Base-by-base conservation (phyloP, 768 basidiomycete species). In the Panaeolus papilionaceus region DNA sequence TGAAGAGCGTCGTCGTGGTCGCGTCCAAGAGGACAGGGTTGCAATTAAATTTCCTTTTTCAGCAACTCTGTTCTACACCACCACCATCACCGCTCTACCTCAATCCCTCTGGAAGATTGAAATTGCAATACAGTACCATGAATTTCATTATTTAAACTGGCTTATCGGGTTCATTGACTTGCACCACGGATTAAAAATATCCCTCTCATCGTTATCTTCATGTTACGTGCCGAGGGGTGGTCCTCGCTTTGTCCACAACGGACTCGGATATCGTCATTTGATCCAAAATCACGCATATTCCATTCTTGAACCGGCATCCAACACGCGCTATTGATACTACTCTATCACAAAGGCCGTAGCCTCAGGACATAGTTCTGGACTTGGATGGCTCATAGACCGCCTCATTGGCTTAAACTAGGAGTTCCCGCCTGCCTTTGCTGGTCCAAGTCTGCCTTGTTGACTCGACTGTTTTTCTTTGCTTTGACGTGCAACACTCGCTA, bases 21-120 rank as follows among this genome's bases (percentile, higher is more conserved):
- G 54, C 54, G 54, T 58, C 54, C 28, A 58, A 58, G 12, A 58
- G 10, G 54, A 58, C 54, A 33, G 33, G 54, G 26, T 58, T 58
- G 28, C 54, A 58, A 58, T 58, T 58, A 58, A 58, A 58, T 58
- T 58, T 37, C 54, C 54, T 58, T 58, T 33, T 58, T 14, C 20
- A 28, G 54, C 54, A 58, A 58, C 54, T 58, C 54, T 58, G 54
- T 58, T 58, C 54, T 28, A 12, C 33, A 58, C 54, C 54, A 58
- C 54, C 54, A 58, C 14, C 54, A 58, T 33, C 54, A 33, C 14
- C 33, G 33, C 33, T 33, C 33, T 33, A 37, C 54, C 54, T 18
- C 11, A 26, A 37, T 33, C n/a, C n/a, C n/a, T n/a, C n/a, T n/a
- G 39, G 42, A 18, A 44, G 18, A 44, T 44, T 44, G 5, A 16